Base-by-base conservation (phyloP, 306 rosid species). In the Vigna nakashimae region DNA sequence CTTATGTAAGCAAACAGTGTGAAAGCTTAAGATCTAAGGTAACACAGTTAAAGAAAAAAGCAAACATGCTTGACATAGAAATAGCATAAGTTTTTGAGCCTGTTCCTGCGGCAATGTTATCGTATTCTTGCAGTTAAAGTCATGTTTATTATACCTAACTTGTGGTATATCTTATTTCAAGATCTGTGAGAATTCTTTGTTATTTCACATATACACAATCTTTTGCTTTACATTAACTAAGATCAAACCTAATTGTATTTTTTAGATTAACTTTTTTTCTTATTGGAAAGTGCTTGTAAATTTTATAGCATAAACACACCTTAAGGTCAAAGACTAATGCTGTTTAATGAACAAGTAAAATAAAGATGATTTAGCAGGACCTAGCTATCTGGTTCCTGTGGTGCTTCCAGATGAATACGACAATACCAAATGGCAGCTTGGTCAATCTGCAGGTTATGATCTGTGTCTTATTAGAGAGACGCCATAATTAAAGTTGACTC, bases 401-500 rank as follows among this genome's bases (percentile, higher is more conserved):
- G 26, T 46, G 82, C 77, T 82, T 85, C 82, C 71, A 79, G 79
- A 84, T 62, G 45, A 73, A 42, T 17, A 45, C 49, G 79, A 67
- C 78, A 70, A 32, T 4, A 59, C 77, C 65, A 78, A 68, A 68
- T 65, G 22, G 22, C 24, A 65, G 30, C 67, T 12, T 4, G 72
- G 80, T 74, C 80, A 73, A 68, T 62, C 80, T 83, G 78, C 83
- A 68, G 80, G 74, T 69, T 32, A 26, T 70, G 74, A 17, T 55
- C 0, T 43, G 3, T 64, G 26, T 64, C 75, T 56, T 75, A 34
- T 70, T 63, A 7, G 57, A 71, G 30, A 10, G 45, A 42, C 32
- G 34, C 67, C n/a, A 28, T 51, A 43, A 83, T 69, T 55, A 80
- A 75, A 43, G 86, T 45, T 56, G 80, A 73, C 86, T 75, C 77